Base-by-base conservation (phyloP, 1,284 basidiomycete species). In the Tilletia setariae region DNA sequence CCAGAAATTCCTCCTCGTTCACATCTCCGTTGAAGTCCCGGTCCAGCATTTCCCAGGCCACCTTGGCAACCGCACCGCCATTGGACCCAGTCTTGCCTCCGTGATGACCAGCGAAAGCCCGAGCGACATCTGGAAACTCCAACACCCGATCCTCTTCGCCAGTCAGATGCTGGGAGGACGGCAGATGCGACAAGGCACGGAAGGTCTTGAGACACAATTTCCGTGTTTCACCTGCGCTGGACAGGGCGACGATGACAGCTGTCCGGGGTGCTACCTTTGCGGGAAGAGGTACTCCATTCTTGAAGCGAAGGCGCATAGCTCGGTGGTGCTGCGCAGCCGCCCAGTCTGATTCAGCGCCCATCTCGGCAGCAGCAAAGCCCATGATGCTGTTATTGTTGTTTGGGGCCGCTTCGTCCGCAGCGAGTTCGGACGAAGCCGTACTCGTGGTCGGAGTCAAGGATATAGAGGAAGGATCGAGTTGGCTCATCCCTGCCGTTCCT, bases 251-350 rank as follows among this genome's bases (percentile, higher is more conserved):
- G 75, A 90, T 88, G 61, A 94, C 91, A 85, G 56, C 28, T 9
- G 91, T 89, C 30, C 90, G 90, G 75, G 88, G 87, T 0, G 93
- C 91, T 1, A 91, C 92, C 81, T 94, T 93, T 51, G 92, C 92
- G 81, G 94, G 92, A 46, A 94, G 83, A 0, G 83, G 82, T 72
- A 85, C 86, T 73, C 86, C 84, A 44, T 82, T 82, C 13, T 84
- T 85, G 23, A 61, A 61, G 6, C 56, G 56, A 28, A 61, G 15
- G 15, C 56, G 56, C 25, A 30, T 19, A 61, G 19, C 32, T 40
- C 32, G 56, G 11, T 6, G 35, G 11, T 40, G 35, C 11, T 40
- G 35, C 35, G 35, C 35, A 16, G 56, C 32, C 21, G 40, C 35
- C 3, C 63, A 43, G 25, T 69, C 68, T 30, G 59, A 66, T 40